Evolutionary conservation across 129 eudicot species (phyloP).

Genomic region (Helichrysum umbraculigerum): DNA sequence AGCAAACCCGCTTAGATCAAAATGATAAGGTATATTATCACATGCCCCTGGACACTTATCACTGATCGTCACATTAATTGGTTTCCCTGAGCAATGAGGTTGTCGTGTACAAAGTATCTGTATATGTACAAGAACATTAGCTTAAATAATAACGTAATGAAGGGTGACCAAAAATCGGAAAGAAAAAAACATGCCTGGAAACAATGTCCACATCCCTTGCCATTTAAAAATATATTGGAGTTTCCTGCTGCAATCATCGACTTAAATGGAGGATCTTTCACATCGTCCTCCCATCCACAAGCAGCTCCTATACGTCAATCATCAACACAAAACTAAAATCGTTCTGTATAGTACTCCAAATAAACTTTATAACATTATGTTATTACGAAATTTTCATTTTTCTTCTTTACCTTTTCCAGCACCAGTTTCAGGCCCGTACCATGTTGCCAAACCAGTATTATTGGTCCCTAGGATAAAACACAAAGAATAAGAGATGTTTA

Average conservation of each 20-base stretch:
- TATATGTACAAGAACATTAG: background rate
- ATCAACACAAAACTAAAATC: too few species aligned
- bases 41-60: constrained; percentile 48
- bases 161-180: too few species aligned
- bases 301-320: constrained; percentile 16
- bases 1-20: constrained; percentile 53
- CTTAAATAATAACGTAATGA: background rate
- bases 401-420: background rate
- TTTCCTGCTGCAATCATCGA: constrained; percentile 38
- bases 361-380: too few species aligned
- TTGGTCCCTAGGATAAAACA: background rate
- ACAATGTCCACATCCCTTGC: constrained; percentile 39
- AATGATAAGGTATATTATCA: constrained; percentile 30
- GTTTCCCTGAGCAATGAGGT: constrained; percentile 41
- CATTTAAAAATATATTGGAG: constrained; percentile 15
- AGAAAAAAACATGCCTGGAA: constrained; percentile 25
- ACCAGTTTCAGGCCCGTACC: background rate
- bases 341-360: too few species aligned
- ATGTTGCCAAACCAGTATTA: background rate
- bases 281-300: constrained; percentile 31
- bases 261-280: constrained; percentile 13
- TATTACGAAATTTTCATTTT: too few species aligned
- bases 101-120: constrained; percentile 32
- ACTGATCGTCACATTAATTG: constrained; percentile 39
- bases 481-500: too few species aligned